Conservation (phyloP, 1,284 basidiomycete genomes). For the Puccinia coronata region DNA sequence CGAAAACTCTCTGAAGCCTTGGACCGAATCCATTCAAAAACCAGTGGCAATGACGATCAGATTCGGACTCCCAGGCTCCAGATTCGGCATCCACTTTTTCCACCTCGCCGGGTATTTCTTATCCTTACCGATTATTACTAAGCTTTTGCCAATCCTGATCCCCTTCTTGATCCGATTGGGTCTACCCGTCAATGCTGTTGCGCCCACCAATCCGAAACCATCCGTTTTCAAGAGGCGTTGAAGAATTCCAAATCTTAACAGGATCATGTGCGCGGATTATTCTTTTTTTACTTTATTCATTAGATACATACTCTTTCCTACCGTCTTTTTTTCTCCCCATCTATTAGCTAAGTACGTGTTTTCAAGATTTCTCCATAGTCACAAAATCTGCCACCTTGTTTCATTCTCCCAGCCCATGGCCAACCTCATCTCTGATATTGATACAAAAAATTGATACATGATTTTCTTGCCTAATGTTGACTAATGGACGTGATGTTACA, state of each 20-base stretch:
- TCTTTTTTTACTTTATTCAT: no score
- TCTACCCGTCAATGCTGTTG: background rate
- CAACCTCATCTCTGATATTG: no score
- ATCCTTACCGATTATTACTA: background rate
- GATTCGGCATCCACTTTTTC: background rate
- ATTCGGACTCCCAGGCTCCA: background rate
- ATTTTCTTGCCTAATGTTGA: no score
- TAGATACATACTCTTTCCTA: no score
- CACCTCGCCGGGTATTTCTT: background rate
- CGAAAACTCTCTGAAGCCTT: conserved; percentile 9
- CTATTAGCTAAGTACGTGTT: no score
- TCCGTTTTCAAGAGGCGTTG: background rate
- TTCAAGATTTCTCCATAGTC: no score
- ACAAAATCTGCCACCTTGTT: no score
- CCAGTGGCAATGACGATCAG: conserved; percentile 8
- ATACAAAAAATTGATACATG: no score
- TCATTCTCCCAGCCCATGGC: no score
- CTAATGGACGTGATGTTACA: no score
- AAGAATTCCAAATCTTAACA: background rate
- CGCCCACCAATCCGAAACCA: conserved; percentile 2
- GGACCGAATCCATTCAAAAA: conserved; percentile 6
- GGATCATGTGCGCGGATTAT: background rate
- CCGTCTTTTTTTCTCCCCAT: no score
- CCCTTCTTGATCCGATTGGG: background rate
- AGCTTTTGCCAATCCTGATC: background rate